phyloP scores from a whole-genome alignment of 345 rosid species.

The Brassica rapa region DNA sequence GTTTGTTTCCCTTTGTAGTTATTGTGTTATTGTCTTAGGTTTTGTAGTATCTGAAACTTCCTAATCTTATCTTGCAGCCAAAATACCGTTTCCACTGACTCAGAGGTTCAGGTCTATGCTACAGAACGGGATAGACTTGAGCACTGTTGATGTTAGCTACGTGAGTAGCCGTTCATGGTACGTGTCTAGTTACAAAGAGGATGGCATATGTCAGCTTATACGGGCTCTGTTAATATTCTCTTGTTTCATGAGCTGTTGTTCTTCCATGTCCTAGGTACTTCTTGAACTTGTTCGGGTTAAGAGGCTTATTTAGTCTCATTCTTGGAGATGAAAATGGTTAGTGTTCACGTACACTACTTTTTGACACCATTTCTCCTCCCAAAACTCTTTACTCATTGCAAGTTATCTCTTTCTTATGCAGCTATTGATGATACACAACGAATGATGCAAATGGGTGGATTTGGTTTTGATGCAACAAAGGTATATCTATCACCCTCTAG shows the following conservation, averaged over 20 bases:
- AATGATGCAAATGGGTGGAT: conserved; percentile 99
- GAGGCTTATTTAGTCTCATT: background rate
- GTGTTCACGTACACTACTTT: background rate
- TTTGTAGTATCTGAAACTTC: background rate
- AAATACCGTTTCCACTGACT: background rate
- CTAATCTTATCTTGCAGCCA: background rate
- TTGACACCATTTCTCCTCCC: background rate
- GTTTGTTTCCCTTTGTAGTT: background rate
- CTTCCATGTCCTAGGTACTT: background rate
- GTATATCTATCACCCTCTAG: conserved; percentile 41
- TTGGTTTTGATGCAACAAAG: conserved; percentile 88
- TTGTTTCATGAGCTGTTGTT: background rate
- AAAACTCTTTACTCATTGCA: background rate
- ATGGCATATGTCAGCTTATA: background rate
- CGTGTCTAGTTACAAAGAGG: background rate
- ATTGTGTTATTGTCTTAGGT: background rate
- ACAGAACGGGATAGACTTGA: background rate
- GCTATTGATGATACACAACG: conserved; percentile 87
- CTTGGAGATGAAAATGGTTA: background rate
- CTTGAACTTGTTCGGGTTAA: background rate
- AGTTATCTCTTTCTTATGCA: conserved; percentile 42
- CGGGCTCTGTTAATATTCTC: background rate
- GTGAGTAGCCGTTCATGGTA: background rate
- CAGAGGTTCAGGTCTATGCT: background rate
- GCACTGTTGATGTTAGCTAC: background rate